Percentiles rank a stretch among this genome's conserved stretches.
These are phyloP conservation scores for Lagenidium giganteum DNA, from an alignment of 352 stramenopile species.

Conservation along the genomic window DNA sequence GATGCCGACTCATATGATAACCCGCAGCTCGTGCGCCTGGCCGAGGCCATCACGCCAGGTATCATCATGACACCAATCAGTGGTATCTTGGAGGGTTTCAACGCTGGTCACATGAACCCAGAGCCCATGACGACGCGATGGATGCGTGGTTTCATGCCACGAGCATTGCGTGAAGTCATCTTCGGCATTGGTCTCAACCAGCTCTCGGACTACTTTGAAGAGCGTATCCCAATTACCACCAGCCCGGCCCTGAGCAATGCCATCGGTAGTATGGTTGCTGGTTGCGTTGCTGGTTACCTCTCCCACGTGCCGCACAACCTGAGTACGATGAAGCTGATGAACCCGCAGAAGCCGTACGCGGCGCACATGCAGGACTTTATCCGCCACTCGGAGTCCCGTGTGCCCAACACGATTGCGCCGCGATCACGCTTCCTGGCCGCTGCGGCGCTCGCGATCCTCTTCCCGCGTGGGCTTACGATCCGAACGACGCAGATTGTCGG, in stretches of 20 bases:
- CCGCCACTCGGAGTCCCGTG: slow-evolving; percentile 72
- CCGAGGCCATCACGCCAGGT: slow-evolving; percentile 80
- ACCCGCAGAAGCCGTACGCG: slow-evolving; percentile 84
- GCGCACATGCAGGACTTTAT: slow-evolving; percentile 85
- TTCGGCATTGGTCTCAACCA: slow-evolving; percentile 94
- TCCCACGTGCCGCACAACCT: slow-evolving; percentile 95
- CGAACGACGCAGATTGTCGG: slow-evolving; percentile 90
- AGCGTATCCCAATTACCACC: slow-evolving; percentile 70
- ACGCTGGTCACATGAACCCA: slow-evolving; percentile 91
- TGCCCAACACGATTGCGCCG: slow-evolving; percentile 71
- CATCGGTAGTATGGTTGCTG: slow-evolving; percentile 81
- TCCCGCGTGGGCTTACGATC: slow-evolving; percentile 87
- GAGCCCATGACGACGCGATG: slow-evolving; percentile 84
- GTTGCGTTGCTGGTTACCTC: slow-evolving; percentile 90
- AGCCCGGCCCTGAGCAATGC: slow-evolving; percentile 85
- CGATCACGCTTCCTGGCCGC: slow-evolving; percentile 61
- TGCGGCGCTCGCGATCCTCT: slow-evolving; percentile 73
- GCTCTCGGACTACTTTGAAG: slow-evolving; percentile 92
- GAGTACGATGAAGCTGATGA: slow-evolving; percentile 94
- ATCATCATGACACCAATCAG: slow-evolving; percentile 93
- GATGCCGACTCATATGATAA: slow-evolving; percentile 81
- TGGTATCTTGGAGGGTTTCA: slow-evolving; percentile 90
- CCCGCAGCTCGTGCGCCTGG: slow-evolving; percentile 69
- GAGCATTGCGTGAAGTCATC: slow-evolving; percentile 88
- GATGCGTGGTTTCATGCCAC: slow-evolving; percentile 86